Evolutionary conservation across 148 eudicot genomes (phyloP).

Genomic region (Polygonum maritimum): DNA sequence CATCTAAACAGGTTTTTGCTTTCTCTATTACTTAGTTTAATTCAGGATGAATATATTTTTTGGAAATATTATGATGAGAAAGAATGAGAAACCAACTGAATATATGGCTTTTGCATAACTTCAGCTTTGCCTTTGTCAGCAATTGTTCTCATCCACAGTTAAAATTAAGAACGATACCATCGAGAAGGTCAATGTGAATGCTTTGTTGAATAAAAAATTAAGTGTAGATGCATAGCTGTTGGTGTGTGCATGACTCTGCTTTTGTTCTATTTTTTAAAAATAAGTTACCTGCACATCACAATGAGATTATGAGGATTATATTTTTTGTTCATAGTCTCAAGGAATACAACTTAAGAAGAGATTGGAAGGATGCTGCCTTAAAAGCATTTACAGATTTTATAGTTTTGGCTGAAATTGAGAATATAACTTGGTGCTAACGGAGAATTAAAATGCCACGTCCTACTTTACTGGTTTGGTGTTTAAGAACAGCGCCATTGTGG

Average conservation of each 20-base stretch:
- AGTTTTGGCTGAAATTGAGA: neutral
- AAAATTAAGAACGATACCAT: neutral
- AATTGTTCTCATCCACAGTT: neutral
- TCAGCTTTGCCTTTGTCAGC: neutral
- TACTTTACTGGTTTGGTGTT: neutral
- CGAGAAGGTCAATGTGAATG: neutral
- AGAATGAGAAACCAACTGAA: neutral
- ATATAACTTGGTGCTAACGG: neutral
- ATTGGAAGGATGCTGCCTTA: neutral
- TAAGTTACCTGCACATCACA: neutral
- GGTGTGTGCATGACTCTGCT: neutral
- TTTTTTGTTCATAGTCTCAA: neutral
- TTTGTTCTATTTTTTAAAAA: neutral
- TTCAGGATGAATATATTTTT: neutral
- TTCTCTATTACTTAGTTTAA: neutral
- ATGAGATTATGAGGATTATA: neutral
- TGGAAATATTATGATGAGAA: neutral
- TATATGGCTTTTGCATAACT: neutral
- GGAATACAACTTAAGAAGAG: neutral
- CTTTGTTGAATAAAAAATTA: neutral
- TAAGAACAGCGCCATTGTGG: neutral
- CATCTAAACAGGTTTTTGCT: constrained; percentile 51
- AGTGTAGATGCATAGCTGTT: neutral
- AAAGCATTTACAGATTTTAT: neutral
- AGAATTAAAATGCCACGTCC: neutral